Base-by-base conservation (phyloP, 1,284 basidiomycete species). In the Bjerkandera adusta region DNA sequence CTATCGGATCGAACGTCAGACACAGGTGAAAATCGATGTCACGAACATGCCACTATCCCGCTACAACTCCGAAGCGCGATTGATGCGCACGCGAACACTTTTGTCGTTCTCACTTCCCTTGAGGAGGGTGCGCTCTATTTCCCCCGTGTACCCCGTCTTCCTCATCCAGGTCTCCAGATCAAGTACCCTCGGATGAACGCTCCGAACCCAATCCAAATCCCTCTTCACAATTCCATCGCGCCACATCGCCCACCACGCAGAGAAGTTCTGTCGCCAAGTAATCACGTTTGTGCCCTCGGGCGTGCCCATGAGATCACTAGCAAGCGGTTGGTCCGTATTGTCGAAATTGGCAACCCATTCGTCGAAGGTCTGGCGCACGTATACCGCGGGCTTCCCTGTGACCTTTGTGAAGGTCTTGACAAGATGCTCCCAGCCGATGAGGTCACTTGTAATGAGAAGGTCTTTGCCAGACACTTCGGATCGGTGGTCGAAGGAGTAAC, bases 391-490 rank as follows among this genome's bases (percentile, higher is more conserved):
- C 33, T 61, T 53, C 2, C 70, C 69, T 1, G 71, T 72, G 20
- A 71, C 69, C 43, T 64, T 62, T 18, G 57, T 64, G 60, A 73
- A 73, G 25, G 62, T 61, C 20, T 62, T 54, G 11, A 66, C 65
- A 25, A 75, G 64, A 35, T 68, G 56, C 18, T 68, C 65, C 66
- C 70, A 70, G 10, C 59, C 59, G 25, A 73, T 67, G 47, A 63
- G 54, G 36, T 75, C 70, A 18, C 66, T 70, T 1, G 68, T 69
- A 43, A 73, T 55, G 42, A 67, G 60, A 26, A 73, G 61, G 16
- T 73, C 66, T 44, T 63, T 62, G 1, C 64, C 67, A 71, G 59
- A 53, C 70, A 69, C 47, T 72, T 69, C 1, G 66, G 66, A 52
- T 68, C 73, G 33, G 70, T 65, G 16, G 66, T 45, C 44, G 36